phyloP scores from a whole-genome alignment of 192 early-diverging fungal genomes.

The Podila clonocystis region DNA sequence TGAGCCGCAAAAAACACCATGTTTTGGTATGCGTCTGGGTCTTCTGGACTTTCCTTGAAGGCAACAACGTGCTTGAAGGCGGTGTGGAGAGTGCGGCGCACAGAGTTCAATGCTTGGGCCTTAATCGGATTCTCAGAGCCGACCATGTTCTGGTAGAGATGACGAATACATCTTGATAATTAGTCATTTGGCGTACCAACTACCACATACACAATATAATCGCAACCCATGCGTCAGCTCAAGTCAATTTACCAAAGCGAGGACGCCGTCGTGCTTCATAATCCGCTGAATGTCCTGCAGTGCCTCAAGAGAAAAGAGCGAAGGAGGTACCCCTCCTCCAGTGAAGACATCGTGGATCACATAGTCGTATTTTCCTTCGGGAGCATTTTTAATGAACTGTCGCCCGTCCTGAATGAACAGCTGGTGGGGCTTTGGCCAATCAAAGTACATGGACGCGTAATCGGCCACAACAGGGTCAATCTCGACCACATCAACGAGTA shows the following conservation, averaged over 20 bases:
- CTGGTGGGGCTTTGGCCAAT: constrained; percentile 57
- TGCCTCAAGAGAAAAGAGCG: constrained; percentile 80
- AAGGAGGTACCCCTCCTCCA: constrained; percentile 79
- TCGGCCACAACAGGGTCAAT: constrained; percentile 81
- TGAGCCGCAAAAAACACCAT: constrained; percentile 57
- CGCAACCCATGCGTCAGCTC: neutral
- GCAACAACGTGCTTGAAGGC: constrained; percentile 75
- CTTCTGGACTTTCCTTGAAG: constrained; percentile 67
- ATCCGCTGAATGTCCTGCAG: constrained; percentile 70
- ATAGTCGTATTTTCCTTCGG: constrained; percentile 74
- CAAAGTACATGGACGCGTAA: constrained; percentile 77
- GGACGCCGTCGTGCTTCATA: constrained; percentile 77
- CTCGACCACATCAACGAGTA: constrained; percentile 84
- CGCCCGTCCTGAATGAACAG: constrained; percentile 82
- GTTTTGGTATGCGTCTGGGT: constrained; percentile 65
- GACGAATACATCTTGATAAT: neutral
- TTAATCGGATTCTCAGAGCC: constrained; percentile 63
- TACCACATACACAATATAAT: constrained; percentile 2
- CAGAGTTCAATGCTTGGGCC: constrained; percentile 63
- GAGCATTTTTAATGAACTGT: constrained; percentile 70
- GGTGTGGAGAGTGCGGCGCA: constrained; percentile 69
- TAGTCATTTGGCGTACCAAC: neutral
- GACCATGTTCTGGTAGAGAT: constrained; percentile 77
- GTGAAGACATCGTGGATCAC: constrained; percentile 96
- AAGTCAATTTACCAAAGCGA: constrained; percentile 70